Conservation (phyloP, 139 green algal species). For the Chlamydomonas sp. region DNA sequence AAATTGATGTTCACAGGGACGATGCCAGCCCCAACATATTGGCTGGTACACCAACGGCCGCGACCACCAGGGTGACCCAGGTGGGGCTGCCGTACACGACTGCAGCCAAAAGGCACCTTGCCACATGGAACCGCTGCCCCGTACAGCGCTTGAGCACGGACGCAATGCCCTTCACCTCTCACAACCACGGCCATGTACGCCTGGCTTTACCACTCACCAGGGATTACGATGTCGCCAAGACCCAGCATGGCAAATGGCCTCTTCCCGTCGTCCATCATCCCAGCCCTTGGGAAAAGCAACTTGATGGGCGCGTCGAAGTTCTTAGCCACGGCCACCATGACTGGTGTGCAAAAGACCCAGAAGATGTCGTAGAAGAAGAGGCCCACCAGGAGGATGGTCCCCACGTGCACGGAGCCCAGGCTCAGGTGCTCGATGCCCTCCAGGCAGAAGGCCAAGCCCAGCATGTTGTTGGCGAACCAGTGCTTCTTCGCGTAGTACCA, state of each 20-base stretch:
- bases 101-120: no score
- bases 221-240: constrained; percentile 93
- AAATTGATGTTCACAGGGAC: no score
- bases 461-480: constrained; percentile 97
- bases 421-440: constrained; percentile 97
- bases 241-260: constrained; percentile 95
- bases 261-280: constrained; percentile 48
- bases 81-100: no score
- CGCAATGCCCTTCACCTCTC: not conserved
- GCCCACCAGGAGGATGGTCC: constrained; percentile 89
- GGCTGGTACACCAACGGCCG: no score
- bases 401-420: constrained; percentile 82
- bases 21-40: no score
- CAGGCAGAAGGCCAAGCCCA: constrained; percentile 94
- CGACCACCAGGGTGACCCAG: no score
- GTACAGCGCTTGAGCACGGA: not conserved
- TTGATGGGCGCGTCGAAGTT: constrained; percentile 99
- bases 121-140: no score
- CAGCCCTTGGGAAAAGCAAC: constrained; percentile 84
- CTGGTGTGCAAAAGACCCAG: constrained; percentile 99
- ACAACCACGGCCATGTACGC: not conserved
- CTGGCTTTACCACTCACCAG: constrained; percentile 51
- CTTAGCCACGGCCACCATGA: constrained; percentile 96
- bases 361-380: constrained; percentile 99
- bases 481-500: constrained; percentile 93